Evolutionary conservation across 2,329 filamentous ascomycete species (phyloP), one percentile per base, ranked within the genome.

Genomic region (Seiridium cupressi): DNA sequence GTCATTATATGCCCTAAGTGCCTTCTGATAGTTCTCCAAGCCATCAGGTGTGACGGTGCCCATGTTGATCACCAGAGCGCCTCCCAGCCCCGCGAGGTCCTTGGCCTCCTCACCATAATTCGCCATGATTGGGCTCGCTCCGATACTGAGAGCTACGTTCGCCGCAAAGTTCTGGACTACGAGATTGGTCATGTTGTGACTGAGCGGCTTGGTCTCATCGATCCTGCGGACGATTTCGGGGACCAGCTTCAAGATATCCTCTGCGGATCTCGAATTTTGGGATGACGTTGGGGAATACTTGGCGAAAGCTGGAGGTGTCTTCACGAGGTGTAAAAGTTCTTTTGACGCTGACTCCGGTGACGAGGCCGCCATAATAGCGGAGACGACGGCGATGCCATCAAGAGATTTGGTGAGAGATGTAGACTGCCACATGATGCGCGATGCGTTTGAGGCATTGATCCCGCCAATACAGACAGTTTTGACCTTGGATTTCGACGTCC

Each of bases 131-230:
- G 94, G 94, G 26, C 90, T 95, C 10, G 91, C 90, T 42, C 94
- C 94, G 57, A 96, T 83, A 40, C 89, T 86, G 13, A 62, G 83
- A 44, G 92, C 92, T 3, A 97, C 89, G 70, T 96, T 97, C 57
- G 95, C 94, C 13, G 93, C 91, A 69, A 98, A 91, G 76, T 97
- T 97, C 70, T 97, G 93, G 31, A 97, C 94, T 0, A 98, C 94
- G 57, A 93, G 82, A 73, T 98, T 98, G 57, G 95, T 98, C 92
- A 98, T 98, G 76, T 97, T 97, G 77, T 98, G 94, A 55, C 90
- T 90, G 31, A 98, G 81, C 0, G 93, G 93, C 60, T 84, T 88
- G 48, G 76, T 80, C 2, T 79, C 73, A 4, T 84, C 84, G 53
- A 97, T 83, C 5, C 81, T 79, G 61, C 78, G 79, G 48, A 96